Conservation (phyloP, 495 filamentous ascomycete genomes). For the Cercophora newfieldiana region DNA sequence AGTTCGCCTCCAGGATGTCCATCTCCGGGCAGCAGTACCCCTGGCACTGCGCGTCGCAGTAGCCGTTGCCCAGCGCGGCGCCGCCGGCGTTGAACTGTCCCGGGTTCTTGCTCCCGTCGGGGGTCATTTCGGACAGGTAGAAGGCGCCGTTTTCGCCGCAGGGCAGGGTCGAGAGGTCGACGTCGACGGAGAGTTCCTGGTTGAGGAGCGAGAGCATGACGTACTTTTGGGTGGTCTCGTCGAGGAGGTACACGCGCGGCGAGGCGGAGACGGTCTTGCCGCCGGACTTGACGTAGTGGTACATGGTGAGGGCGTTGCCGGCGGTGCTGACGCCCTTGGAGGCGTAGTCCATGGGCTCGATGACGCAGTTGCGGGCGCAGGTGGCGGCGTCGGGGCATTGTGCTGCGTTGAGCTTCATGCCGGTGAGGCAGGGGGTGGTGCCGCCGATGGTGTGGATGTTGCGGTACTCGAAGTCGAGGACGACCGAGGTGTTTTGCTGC, state of each 20-base stretch:
- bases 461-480: constrained; percentile 52
- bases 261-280: constrained; percentile 51
- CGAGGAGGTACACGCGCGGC: constrained; percentile 63
- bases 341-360: constrained; percentile 51
- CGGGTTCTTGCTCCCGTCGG: constrained; percentile 56
- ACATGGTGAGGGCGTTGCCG: constrained; percentile 51
- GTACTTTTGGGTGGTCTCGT: constrained; percentile 50
- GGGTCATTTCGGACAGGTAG: constrained; percentile 67
- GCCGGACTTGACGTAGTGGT: constrained; percentile 49
- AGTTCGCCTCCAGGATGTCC: constrained; percentile 74
- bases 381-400: constrained; percentile 49
- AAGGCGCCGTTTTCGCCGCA: constrained; percentile 74
- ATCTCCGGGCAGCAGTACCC: constrained; percentile 74
- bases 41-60: constrained; percentile 73
- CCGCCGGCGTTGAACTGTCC: constrained; percentile 63
- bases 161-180: constrained; percentile 65
- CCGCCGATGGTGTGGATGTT: constrained; percentile 18
- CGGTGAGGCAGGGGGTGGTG: constrained; percentile 37
- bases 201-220: constrained; percentile 60
- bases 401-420: constrained; percentile 53
- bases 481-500: constrained; percentile 51
- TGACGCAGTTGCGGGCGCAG: constrained; percentile 50
- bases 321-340: constrained; percentile 44
- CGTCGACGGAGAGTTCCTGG: constrained; percentile 68
- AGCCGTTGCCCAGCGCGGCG: constrained; percentile 71